Evolutionary conservation across 371 early-diverging fungal genomes (phyloP), one percentile per base, ranked within the genome.

Genomic region (Mucor circinelloides): DNA sequence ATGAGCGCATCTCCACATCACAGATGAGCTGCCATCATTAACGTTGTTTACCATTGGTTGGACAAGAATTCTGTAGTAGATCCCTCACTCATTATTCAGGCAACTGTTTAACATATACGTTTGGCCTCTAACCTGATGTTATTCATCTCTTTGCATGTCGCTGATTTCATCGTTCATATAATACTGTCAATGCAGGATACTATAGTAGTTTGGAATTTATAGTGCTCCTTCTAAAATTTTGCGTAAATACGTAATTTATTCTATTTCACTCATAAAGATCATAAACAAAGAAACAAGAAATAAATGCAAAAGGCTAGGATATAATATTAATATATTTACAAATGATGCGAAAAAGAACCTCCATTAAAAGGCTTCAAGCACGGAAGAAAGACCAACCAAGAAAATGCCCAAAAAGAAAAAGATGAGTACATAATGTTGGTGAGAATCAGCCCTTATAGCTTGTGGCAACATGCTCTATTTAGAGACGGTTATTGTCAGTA

Each of bases 331-430:
- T 17, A 31, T 27, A 31, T 55, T 55, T 55, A 31, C 31, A 55
- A 30, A 55, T 23, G 48, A 44, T 6, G 23, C 8, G 8, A 44
- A 44, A 42, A 42, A 2, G 46, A 34, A 50, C 7, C 8, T 7
- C 6, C 8, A 34, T 67, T 70, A 75, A 64, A 73, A 38, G n/a
- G 75, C 64, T 55, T 78, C 75, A 54, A 85, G 59, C 63, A 85
- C 58, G 42, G 78, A 73, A 10, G 80, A 72, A 48, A 80, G 68
- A 13, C 86, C 85, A 64, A 87, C 85, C 27, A 85, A 58, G n/a
- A 83, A 81, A 27, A 87, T 78, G 1, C 88, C 88, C 19, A 78
- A 71, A 71, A 87, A 87, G 74, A 87, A 87, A 60, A 77, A 83
- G n/a, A 75, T 30, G 38, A 83, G 74, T 7, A 83, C 84, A n/a